Evolutionary conservation across 164 flowering plant species (phyloP), one percentile per base, ranked within the genome.

Genomic region (Liquidambar formosana): DNA sequence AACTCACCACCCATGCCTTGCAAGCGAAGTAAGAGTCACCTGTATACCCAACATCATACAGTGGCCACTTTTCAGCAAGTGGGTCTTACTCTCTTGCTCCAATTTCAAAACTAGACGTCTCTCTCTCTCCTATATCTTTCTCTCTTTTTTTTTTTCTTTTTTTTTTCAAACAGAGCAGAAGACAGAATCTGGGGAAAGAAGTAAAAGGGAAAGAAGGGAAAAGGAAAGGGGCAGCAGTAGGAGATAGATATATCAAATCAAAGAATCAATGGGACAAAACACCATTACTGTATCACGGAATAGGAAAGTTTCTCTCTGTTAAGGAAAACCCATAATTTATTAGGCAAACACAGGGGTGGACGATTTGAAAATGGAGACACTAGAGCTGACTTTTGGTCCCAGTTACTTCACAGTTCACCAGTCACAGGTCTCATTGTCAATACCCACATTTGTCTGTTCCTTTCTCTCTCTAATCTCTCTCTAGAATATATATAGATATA

Each of bases 1-100:
- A 44, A 18, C 13, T 26, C 21, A 25, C 22, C 11, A 15, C 25
- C 25, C 64, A 74, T 84, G 79, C 69, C 85, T 85, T 81, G 62
- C 21, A 61, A 73, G 65, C 51, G 68, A 85, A 85, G 89, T 58
- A 75, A 79, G 2, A 54, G 62, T 65, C 61, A 25, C 57, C 73
- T 28, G 26, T 26, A 63, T 49, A 64, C 62, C 68, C 72, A 59
- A 66, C 63, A 78, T 49, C 54, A 60, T n/a, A 67, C 51, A 70
- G 33, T 38, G 21, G 28, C 57, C 51, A 0, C 23, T 66, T 69
- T 77, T 61, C 68, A 14, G 16, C 70, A 63, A 67, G 44, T 64
- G 76, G 66, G 73, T 49, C 61, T 43, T 22, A 15, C 54, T 16
- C 27, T 54, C 27, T 54, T 9, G 27, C 54, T 59, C 54, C 57